Evolutionary conservation across 176 grass and related monocot species (phyloP), one percentile per base, ranked within the genome.

Genomic region (Lolium rigidum): DNA sequence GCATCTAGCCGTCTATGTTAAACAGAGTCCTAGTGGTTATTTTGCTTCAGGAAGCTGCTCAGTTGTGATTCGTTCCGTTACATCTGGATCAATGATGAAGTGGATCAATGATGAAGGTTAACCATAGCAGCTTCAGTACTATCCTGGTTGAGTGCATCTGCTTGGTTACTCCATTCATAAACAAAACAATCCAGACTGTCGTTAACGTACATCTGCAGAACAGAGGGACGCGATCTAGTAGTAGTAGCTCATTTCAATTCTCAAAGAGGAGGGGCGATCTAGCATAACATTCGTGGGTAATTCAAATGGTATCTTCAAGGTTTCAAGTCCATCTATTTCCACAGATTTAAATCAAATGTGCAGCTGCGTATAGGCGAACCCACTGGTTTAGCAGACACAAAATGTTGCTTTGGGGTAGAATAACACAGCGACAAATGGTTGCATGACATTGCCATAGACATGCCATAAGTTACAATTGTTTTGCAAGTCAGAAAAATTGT

Each of bases 11-110:
- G 31, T 35, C 31, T 35, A 35, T 35, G 49, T 47, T 66, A 55
- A 47, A 60, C 52, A 51, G 56, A 83, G 25, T 20, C 25, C 24
- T 51, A 71, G 41, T 80, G 72, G 77, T 46, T 62, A 79, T 70
- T 25, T 78, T 86, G 83, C 72, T 90, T 86, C 78, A 82, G 43
- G 21, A 77, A 48, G 72, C 61, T 55, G 79, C 72, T 63, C 62
- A 70, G 2, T 31, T 21, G 15, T 26, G 35, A 60, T 76, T n/a
- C n/a, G n/a, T n/a, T 56, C 26, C 24, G 0, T 16, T 56, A 65
- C 58, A 74, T 48, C 77, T 85, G 57, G 58, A 80, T 65, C 76
- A 75, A 55, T 66, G n/a, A n/a, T n/a, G n/a, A n/a, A n/a, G n/a
- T n/a, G n/a, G n/a, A n/a, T n/a, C n/a, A n/a, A n/a, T n/a, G 17